Conservation (phyloP, 2,329 filamentous ascomycete genomes). For the Colletotrichum siamense region DNA sequence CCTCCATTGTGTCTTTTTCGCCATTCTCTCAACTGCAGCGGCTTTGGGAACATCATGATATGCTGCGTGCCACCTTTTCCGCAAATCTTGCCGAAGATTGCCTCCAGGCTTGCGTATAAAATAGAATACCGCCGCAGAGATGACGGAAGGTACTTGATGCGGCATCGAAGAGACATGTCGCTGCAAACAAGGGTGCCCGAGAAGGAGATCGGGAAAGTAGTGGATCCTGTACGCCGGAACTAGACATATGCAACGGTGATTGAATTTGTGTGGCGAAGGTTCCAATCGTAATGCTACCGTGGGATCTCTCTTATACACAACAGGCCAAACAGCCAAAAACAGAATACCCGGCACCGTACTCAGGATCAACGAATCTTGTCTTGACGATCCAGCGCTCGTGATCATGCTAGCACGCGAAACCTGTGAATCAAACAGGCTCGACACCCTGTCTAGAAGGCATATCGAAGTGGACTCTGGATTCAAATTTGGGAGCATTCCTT, state of each 20-base stretch:
- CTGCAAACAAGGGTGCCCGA: background rate
- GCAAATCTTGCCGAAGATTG: background rate
- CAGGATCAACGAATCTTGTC: background rate
- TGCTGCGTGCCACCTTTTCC: background rate
- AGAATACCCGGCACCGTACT: background rate
- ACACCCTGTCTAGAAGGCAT: background rate
- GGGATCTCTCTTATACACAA: background rate
- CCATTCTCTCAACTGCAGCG: background rate
- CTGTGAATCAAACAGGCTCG: background rate
- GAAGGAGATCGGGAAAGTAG: background rate
- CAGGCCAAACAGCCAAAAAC: background rate
- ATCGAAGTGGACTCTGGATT: background rate
- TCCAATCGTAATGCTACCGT: background rate
- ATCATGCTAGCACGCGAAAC: background rate
- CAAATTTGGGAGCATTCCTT: background rate
- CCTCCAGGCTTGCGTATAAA: background rate
- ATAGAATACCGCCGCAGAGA: background rate
- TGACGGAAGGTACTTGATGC: background rate
- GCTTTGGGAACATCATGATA: background rate
- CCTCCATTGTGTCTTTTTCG: too few species aligned
- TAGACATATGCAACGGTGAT: background rate
- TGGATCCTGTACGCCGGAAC: accelerated
- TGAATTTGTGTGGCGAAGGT: background rate
- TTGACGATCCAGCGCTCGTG: background rate
- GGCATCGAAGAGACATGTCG: background rate